phyloP scores from a whole-genome alignment of 768 basidiomycete species.

The Collybia mongolica region DNA sequence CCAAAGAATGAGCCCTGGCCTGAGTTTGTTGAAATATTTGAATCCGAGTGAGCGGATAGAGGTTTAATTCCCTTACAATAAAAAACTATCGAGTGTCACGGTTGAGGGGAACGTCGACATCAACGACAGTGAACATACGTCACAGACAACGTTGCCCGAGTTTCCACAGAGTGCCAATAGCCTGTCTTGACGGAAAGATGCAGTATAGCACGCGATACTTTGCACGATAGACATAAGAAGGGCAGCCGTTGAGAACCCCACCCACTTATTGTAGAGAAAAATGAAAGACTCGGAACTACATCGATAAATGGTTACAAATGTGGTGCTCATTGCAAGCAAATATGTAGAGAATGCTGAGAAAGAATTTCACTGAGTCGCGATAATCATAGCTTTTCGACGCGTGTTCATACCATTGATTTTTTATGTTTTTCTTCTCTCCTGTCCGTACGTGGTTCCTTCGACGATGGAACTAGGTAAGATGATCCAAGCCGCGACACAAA shows the following conservation, averaged over 20 bases:
- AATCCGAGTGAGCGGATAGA: slow-evolving; percentile 67
- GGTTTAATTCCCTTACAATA: slow-evolving; percentile 92
- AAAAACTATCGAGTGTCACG: slow-evolving; percentile 64
- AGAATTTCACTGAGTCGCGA: background rate
- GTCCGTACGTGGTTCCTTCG: slow-evolving; percentile 70
- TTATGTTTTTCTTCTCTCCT: slow-evolving; percentile 76
- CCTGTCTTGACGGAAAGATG: slow-evolving; percentile 65
- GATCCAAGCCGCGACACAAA: slow-evolving; percentile 77
- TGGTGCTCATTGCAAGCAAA: slow-evolving; percentile 74
- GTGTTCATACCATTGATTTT: slow-evolving; percentile 86
- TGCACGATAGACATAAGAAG: slow-evolving; percentile 77
- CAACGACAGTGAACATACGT: slow-evolving; percentile 52
- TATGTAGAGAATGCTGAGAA: slow-evolving; percentile 82
- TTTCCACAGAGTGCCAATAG: slow-evolving; percentile 91
- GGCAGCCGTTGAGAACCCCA: slow-evolving; percentile 84
- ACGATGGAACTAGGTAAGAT: slow-evolving; percentile 74
- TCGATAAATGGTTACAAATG: slow-evolving; percentile 64
- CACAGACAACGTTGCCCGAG: slow-evolving; percentile 81
- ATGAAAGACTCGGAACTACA: slow-evolving; percentile 81
- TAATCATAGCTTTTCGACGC: background rate
- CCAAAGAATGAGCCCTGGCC: slow-evolving; percentile 96
- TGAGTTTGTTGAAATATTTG: slow-evolving; percentile 79
- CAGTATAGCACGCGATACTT: slow-evolving; percentile 64
- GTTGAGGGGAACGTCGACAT: slow-evolving; percentile 2
- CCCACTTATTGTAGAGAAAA: slow-evolving; percentile 89